These are phyloP conservation scores for Paracoccidioides brasiliensis DNA, from an alignment of 2,329 filamentous ascomycete species.

Conservation along the genomic window DNA sequence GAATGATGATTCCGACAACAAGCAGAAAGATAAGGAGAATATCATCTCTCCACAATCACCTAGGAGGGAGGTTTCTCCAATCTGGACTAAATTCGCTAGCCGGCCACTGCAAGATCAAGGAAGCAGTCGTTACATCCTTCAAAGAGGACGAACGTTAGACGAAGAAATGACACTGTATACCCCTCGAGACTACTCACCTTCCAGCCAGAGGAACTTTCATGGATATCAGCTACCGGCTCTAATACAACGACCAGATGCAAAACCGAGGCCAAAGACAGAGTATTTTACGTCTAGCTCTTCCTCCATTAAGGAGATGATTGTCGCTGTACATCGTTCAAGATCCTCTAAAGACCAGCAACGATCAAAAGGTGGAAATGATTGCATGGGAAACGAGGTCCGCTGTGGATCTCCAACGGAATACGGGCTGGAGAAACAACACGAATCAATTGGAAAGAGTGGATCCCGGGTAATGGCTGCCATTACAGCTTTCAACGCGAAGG, in stretches of 20 bases:
- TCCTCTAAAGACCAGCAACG: conserved; percentile 12
- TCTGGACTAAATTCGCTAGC: conserved; percentile 62
- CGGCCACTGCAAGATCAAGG: conserved; percentile 22
- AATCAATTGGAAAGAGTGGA: conserved; percentile 33
- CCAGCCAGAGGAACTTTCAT: conserved; percentile 50
- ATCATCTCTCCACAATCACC: conserved; percentile 44
- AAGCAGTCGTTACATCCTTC: conserved; percentile 31
- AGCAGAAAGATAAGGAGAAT: conserved; percentile 68
- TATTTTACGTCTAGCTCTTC: conserved; percentile 31
- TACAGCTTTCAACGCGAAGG: conserved; percentile 47
- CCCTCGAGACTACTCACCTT: conserved; percentile 45
- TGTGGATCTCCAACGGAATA: background rate
- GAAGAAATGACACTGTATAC: conserved; percentile 48
- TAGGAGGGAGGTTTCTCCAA: conserved; percentile 48
- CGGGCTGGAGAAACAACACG: conserved; percentile 9
- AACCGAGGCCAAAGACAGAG: conserved; percentile 41
- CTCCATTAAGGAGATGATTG: conserved; percentile 25
- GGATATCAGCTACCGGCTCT: conserved; percentile 38
- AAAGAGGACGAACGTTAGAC: conserved; percentile 33
- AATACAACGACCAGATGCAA: conserved; percentile 25
- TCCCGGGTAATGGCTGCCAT: conserved; percentile 51
- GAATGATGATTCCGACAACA: conserved; percentile 38
- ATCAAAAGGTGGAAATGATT: conserved; percentile 2
- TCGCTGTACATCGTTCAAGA: conserved; percentile 13
- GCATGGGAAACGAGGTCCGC: background rate